phyloP scores from a whole-genome alignment of 169 alveolate species.

The Cystoisospora suis region DNA sequence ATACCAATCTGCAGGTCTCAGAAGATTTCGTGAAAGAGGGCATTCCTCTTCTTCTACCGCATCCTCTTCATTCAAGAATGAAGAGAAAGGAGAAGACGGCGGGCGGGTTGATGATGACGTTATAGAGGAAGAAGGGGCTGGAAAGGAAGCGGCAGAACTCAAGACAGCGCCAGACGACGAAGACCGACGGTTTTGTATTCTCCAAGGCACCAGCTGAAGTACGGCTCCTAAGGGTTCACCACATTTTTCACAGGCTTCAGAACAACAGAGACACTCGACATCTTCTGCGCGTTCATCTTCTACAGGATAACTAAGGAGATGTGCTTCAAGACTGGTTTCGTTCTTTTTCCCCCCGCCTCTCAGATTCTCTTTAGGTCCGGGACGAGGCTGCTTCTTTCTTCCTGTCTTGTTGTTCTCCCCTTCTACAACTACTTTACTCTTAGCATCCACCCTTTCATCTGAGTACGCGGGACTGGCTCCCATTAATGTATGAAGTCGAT shows the following conservation, averaged over 20 bases:
- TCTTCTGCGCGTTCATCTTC: neutral
- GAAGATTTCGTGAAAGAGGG: too few relatives aligned
- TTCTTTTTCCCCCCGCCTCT: neutral
- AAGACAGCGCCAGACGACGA: too few relatives aligned
- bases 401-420: too few relatives aligned
- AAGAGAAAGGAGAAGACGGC: too few relatives aligned
- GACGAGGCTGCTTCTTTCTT: neutral
- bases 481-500: neutral
- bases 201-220: neutral
- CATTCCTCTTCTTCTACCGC: neutral
- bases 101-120: too few relatives aligned
- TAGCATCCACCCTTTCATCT: neutral
- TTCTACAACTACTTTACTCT: too few relatives aligned
- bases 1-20: slow-evolving; percentile 17
- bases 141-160: neutral
- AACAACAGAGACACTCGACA: neutral
- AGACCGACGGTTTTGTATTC: too few relatives aligned
- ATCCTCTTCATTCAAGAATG: neutral
- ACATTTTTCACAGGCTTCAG: neutral
- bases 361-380: neutral
- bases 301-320: too few relatives aligned
- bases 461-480: too few relatives aligned
- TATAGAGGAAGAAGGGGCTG: too few relatives aligned
- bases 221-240: neutral
- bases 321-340: too few relatives aligned